phyloP scores from a whole-genome alignment of 106 monocot species.

The Platanthera zijinensis region DNA sequence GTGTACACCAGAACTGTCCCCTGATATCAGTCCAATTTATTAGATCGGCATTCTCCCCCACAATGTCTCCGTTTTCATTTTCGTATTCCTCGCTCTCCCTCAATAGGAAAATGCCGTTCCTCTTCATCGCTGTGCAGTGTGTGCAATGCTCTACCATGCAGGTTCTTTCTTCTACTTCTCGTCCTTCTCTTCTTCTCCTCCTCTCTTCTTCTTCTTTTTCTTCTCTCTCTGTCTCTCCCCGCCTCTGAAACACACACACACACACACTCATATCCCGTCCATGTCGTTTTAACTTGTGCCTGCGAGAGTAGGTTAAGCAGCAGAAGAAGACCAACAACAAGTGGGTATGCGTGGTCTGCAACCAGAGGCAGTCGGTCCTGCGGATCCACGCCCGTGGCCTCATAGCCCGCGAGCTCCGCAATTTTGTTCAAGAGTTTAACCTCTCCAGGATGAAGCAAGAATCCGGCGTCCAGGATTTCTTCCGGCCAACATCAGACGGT shows the following conservation, averaged over 20 bases:
- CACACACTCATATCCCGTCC: too few species aligned
- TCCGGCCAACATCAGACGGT: neutral
- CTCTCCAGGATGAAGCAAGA: conserved; percentile 6
- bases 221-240: neutral
- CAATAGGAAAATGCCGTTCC: conserved; percentile 15
- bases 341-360: conserved; percentile 48
- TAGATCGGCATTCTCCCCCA: neutral
- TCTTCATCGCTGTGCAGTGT: conserved; percentile 47
- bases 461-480: neutral
- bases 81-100: neutral
- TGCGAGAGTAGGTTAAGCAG: conserved; percentile 41
- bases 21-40: too few species aligned
- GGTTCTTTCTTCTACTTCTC: conserved; percentile 16
- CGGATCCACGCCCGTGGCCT: conserved; percentile 32
- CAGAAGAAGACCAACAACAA: conserved; percentile 48
- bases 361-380: conserved; percentile 41
- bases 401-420: conserved; percentile 36
- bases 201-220: neutral
- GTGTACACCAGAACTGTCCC: neutral
- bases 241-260: neutral
- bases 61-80: neutral
- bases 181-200: neutral
- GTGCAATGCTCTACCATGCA: conserved; percentile 49
- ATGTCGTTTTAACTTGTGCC: neutral
- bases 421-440: conserved; percentile 50